Evolutionary conservation across 768 basidiomycete genomes (phyloP), one percentile per base, ranked within the genome.

Genomic region (Agaricus sinodeliciosus): DNA sequence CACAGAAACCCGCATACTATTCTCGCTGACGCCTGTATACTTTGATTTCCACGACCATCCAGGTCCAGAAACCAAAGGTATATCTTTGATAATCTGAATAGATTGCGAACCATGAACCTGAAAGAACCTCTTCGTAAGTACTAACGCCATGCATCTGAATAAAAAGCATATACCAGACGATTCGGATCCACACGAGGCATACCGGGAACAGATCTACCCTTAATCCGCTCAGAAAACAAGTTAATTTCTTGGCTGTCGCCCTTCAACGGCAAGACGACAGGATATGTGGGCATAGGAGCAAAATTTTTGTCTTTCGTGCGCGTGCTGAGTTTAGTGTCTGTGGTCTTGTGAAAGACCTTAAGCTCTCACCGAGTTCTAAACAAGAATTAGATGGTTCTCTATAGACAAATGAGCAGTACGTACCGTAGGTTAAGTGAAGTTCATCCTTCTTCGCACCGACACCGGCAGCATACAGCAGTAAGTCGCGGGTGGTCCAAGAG

Each of bases 401-500:
- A 7, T 13, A 27, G 27, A 39, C 31, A 28, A 16, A 15, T 12
- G 25, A 11, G 1, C 41, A 36, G 15, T 8, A 61, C 76, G 31
- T 51, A 87, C 88, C 90, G 65, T 91, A 92, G 28, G 86, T 74
- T 43, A 89, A 75, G 4, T 74, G 68, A 43, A 80, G 76, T 50
- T 93, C 90, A 46, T 86, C 75, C 37, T 74, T 74, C 67, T 89
- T 90, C 13, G 89, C 89, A 12, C 91, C 92, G 35, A 94, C 84
- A 12, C 88, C 89, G 22, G 82, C 71, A 11, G 88, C 86, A 58
- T 92, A 94, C 1, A 81, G 77, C 55, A 94, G 69, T 15, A 92
- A 69, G 67, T 94, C 91, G 47, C 90, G 80, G 68, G 84, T 83
- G 63, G 87, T 90, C 91, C 91, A 94, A 0, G 79, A 67, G 22